These are phyloP conservation scores for Nosema muscidifuracis DNA, from an alignment of 371 early-diverging fungal genomes.

Conservation along the genomic window DNA sequence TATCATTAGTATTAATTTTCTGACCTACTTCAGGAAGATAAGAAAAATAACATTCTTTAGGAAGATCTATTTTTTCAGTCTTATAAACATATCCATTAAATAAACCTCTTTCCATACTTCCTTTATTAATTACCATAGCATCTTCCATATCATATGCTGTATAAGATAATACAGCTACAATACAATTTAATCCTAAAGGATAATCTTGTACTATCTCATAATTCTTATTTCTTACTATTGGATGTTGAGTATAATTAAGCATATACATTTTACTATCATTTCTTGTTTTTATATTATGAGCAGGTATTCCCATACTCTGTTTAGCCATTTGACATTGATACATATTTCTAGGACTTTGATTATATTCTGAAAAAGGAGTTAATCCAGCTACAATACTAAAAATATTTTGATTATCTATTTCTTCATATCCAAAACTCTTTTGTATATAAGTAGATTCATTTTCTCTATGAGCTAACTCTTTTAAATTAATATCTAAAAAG, in stretches of 20 bases:
- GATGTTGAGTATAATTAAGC: slow-evolving; percentile 84
- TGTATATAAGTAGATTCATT: slow-evolving; percentile 71
- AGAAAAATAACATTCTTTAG: slow-evolving; percentile 65
- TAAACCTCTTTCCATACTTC: slow-evolving; percentile 86
- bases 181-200: slow-evolving; percentile 93
- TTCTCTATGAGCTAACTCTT: background rate
- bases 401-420: slow-evolving; percentile 81
- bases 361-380: slow-evolving; percentile 97
- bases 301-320: slow-evolving; percentile 95
- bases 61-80: slow-evolving; percentile 76
- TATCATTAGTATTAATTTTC: slow-evolving; percentile 21
- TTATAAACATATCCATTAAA: slow-evolving; percentile 92
- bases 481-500: slow-evolving; percentile 35
- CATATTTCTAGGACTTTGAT: slow-evolving; percentile 97
- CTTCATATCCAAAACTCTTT: slow-evolving; percentile 71
- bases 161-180: slow-evolving; percentile 83
- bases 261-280: slow-evolving; percentile 93
- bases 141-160: slow-evolving; percentile 99
- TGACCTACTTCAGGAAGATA: slow-evolving; percentile 10
- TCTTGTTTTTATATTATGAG: slow-evolving; percentile 72
- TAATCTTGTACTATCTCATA: slow-evolving; percentile 80
- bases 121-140: slow-evolving; percentile 94
- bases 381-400: slow-evolving; percentile 84
- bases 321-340: slow-evolving; percentile 99
- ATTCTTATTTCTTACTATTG: slow-evolving; percentile 78